Conservation (phyloP, 805 yeast genomes). For the Metschnikowia gelsemii region DNA sequence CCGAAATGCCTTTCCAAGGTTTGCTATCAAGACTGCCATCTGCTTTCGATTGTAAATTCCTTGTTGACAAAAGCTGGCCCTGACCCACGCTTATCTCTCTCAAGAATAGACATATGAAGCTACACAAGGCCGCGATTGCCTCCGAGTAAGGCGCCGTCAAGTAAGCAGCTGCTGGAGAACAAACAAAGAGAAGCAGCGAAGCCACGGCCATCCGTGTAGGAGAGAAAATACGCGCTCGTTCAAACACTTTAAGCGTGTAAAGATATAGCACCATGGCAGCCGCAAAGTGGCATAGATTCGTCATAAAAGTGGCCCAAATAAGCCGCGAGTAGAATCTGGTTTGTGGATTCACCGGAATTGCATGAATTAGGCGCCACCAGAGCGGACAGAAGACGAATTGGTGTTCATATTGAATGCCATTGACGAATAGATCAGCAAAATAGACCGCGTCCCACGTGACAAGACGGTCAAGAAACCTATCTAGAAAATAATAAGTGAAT, state of each 20-base stretch:
- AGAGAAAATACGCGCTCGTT: constrained; percentile 21
- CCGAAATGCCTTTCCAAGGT: not conserved
- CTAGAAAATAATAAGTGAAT: constrained; percentile 3
- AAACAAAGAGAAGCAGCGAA: constrained; percentile 43
- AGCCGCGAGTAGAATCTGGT: constrained; percentile 17
- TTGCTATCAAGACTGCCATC: too few relatives aligned
- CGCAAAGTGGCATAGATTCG: constrained; percentile 53
- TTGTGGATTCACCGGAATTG: constrained; percentile 6
- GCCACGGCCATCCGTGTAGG: constrained; percentile 23
- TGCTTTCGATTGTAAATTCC: constrained; percentile 1
- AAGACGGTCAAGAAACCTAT: constrained; percentile 47
- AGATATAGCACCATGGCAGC: constrained; percentile 49
- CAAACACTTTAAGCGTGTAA: constrained; percentile 40
- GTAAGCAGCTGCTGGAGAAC: constrained; percentile 83
- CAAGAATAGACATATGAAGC: constrained; percentile 55
- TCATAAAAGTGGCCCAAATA: constrained; percentile 39
- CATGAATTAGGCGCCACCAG: constrained; percentile 60
- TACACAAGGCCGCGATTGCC: constrained; percentile 59
- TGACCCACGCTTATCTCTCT: constrained; percentile 39
- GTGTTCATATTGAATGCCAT: constrained; percentile 68
- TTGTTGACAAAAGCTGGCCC: not conserved
- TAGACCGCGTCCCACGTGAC: constrained; percentile 87
- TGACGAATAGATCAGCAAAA: constrained; percentile 55
- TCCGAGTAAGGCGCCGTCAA: constrained; percentile 76
- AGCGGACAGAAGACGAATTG: constrained; percentile 84